A percentile compares a stretch with the other conserved stretches of the same genome.
Conservation (phyloP, 2,329 filamentous ascomycete genomes). For the Beauveria rudraprayagi region DNA sequence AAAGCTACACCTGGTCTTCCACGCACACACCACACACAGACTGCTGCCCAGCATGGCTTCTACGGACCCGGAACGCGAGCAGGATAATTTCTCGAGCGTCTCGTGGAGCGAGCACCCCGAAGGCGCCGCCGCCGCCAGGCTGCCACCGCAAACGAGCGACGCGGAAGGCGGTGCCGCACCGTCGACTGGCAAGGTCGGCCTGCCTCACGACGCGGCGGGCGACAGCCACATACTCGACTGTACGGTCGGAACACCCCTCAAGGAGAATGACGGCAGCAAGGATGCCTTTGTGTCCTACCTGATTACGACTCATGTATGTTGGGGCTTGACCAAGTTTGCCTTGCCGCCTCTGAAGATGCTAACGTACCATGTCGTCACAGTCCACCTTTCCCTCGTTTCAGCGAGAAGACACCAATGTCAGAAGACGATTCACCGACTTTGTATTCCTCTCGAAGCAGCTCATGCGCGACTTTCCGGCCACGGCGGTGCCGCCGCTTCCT, state of each 20-base stretch:
- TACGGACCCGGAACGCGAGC: conserved; percentile 25
- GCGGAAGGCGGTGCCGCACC: background rate
- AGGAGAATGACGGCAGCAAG: conserved; percentile 94
- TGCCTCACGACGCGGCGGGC: conserved; percentile 49
- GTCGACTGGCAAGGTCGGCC: conserved; percentile 16
- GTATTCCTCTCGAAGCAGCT: conserved; percentile 92
- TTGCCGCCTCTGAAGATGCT: background rate
- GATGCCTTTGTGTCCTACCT: conserved; percentile 95
- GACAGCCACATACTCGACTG: conserved; percentile 75
- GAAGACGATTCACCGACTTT: conserved; percentile 95
- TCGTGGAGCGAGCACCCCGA: conserved; percentile 61
- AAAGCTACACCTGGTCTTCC: background rate
- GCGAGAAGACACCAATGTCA: conserved; percentile 67
- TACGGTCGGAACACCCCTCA: conserved; percentile 72
- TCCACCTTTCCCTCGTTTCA: conserved; percentile 93
- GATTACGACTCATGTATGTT: conserved; percentile 73
- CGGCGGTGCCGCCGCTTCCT: conserved; percentile 86
- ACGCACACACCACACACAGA: background rate
- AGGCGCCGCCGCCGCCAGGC: conserved; percentile 16
- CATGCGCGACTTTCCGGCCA: conserved; percentile 77
- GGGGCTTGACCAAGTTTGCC: background rate
- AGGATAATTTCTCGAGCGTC: conserved; percentile 73
- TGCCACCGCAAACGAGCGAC: conserved; percentile 1
- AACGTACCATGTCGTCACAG: conserved; percentile 35
- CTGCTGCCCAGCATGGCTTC: background rate